Conservation (phyloP, 2,329 filamentous ascomycete genomes). For the Endocalyx cinctus region DNA sequence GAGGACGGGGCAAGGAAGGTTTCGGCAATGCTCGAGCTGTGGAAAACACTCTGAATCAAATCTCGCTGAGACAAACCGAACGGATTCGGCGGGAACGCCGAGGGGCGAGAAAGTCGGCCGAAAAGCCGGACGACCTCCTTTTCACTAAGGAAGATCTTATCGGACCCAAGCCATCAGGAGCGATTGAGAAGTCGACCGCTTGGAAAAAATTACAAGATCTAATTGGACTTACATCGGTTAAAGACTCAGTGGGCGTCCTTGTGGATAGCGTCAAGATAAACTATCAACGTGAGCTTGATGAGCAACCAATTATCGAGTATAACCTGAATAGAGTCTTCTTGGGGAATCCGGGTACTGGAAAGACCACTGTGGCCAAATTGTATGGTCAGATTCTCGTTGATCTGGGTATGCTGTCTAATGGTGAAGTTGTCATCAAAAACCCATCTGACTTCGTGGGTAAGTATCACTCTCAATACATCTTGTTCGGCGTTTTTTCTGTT, state of each 20-base stretch:
- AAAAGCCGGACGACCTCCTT: slow-evolving; percentile 11
- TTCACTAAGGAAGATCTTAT: slow-evolving; percentile 9
- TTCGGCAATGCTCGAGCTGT: slow-evolving; percentile 62
- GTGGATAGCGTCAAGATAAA: slow-evolving; percentile 26
- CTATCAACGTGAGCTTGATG: slow-evolving; percentile 22
- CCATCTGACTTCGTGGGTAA: slow-evolving; percentile 66
- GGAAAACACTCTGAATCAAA: slow-evolving; percentile 3
- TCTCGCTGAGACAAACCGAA: slow-evolving; percentile 2
- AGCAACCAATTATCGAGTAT: slow-evolving; percentile 18
- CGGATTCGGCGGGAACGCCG: slow-evolving; percentile 6
- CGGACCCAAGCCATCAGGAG: slow-evolving; percentile 11
- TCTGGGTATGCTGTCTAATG: slow-evolving; percentile 32
- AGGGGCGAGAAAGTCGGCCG: slow-evolving; percentile 8
- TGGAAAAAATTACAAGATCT: slow-evolving; percentile 26
- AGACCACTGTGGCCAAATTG: slow-evolving; percentile 26
- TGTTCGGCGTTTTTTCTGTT: too few relatives aligned
- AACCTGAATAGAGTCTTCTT: slow-evolving; percentile 25
- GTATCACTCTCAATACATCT: too few relatives aligned
- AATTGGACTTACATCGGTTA: slow-evolving; percentile 13
- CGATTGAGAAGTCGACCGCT: slow-evolving; percentile 8
- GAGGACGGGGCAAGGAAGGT: slow-evolving; percentile 55
- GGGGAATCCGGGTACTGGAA: slow-evolving; percentile 25
- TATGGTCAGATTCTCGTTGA: slow-evolving; percentile 24
- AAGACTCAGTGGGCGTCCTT: slow-evolving; percentile 31
- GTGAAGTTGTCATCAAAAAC: slow-evolving; percentile 61